A percentile compares a stretch with the other conserved stretches of the same genome.
Conservation (phyloP, 2,329 filamentous ascomycete genomes). For the Diaporthe helianthi region DNA sequence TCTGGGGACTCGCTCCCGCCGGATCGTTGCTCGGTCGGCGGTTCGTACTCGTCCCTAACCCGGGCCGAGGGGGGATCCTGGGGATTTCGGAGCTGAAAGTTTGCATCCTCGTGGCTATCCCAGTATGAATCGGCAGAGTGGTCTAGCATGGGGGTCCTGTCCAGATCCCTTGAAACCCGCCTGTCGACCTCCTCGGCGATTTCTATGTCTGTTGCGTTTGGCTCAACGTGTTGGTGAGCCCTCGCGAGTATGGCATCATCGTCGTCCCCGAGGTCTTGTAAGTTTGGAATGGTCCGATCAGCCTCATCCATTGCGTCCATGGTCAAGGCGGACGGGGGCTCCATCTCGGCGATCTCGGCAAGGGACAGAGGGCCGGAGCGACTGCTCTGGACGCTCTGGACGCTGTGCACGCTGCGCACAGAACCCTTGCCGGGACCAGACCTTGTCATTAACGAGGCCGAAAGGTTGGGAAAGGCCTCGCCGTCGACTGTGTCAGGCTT, state of each 20-base stretch:
- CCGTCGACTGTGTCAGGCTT: conserved; percentile 51
- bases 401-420: conserved; percentile 43
- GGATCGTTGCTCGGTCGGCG: conserved; percentile 49
- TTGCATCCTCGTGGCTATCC: conserved; percentile 25
- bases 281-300: conserved; percentile 49
- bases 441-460: conserved; percentile 49
- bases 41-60: conserved; percentile 35
- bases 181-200: conserved; percentile 35
- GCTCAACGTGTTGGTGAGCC: conserved; percentile 47
- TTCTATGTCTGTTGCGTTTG: conserved; percentile 36
- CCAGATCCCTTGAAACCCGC: conserved; percentile 26
- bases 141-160: conserved; percentile 36
- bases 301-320: conserved; percentile 61
- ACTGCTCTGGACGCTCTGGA: conserved; percentile 47
- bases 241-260: conserved; percentile 47
- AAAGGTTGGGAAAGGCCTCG: conserved; percentile 39
- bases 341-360: conserved; percentile 64
- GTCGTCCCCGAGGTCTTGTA: conserved; percentile 45
- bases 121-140: conserved; percentile 31
- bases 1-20: conserved; percentile 62
- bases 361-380: conserved; percentile 58
- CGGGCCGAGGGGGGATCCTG: conserved; percentile 28
- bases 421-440: conserved; percentile 64
- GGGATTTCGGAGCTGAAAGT: conserved; percentile 26
- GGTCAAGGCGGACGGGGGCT: conserved; percentile 57